These are phyloP conservation scores for Rubroboletus satanas DNA, from an alignment of 768 basidiomycete species.

Conservation along the genomic window DNA sequence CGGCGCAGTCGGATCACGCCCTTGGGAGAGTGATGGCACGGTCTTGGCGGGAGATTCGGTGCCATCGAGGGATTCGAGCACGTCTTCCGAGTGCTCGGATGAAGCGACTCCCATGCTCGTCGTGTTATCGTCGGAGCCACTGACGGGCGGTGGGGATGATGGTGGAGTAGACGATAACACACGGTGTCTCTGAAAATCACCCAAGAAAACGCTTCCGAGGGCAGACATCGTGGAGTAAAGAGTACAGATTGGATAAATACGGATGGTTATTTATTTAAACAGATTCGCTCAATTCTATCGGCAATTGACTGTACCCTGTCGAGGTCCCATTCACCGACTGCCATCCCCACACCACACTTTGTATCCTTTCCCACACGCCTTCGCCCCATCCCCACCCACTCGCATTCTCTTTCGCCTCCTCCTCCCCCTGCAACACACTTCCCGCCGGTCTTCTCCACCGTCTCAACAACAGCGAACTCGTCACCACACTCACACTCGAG, in stretches of 20 bases:
- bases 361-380: slow-evolving; percentile 35
- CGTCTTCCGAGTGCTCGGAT: slow-evolving; percentile 14
- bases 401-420: slow-evolving; percentile 31
- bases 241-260: not conserved
- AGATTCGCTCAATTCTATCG: slow-evolving; percentile 56
- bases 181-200: slow-evolving; percentile 67
- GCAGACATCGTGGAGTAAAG: slow-evolving; percentile 35
- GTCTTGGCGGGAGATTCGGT: slow-evolving; percentile 19
- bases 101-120: slow-evolving; percentile 14
- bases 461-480: slow-evolving; percentile 79
- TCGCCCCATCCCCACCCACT: slow-evolving; percentile 7
- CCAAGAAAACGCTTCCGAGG: slow-evolving; percentile 79
- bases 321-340: slow-evolving; percentile 41
- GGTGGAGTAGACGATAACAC: slow-evolving; percentile 56
- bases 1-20: slow-evolving; percentile 4
- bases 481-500: slow-evolving; percentile 93
- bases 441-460: slow-evolving; percentile 74
- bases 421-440: slow-evolving; percentile 67
- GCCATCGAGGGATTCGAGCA: slow-evolving; percentile 22
- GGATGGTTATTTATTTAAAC: slow-evolving; percentile 15
- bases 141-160: slow-evolving; percentile 38
- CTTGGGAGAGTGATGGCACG: slow-evolving; percentile 1
- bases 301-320: slow-evolving; percentile 65
- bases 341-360: slow-evolving; percentile 44
- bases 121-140: slow-evolving; percentile 3